Evolutionary conservation across 192 early-diverging fungal species (phyloP), one percentile per base, ranked within the genome.

Genomic region (Lobosporangium transversale): DNA sequence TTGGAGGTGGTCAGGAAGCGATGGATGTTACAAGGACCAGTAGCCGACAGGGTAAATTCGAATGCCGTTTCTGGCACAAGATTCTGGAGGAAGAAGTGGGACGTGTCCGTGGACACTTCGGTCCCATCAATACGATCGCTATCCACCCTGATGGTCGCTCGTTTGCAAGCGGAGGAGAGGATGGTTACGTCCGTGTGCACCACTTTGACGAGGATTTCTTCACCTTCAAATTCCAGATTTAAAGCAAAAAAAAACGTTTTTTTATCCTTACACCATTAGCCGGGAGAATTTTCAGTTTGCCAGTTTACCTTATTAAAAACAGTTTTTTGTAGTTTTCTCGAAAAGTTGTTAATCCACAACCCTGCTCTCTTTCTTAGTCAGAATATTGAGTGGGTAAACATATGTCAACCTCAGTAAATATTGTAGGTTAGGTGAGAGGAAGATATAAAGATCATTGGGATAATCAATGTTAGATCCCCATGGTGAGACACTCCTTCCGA

Each of bases 1-100:
- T 95, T 40, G 98, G 98, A 58, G 98, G 98, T 88, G 98, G 98
- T 70, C 98, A 99, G 84, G 96, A 97, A 75, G 97, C 98, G 43
- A 98, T 97, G 94, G 83, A 89, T 68, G 98, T 99, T 53, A 98
- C 98, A 29, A 94, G 89, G 31, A 97, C 96, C 21, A 87, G 89
- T 36, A 88, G 89, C 57, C 88, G 92, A 75, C 89, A 92, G 79
- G 97, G 96, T 75, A 97, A 98, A 84, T 99, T 99, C 82, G 98
- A 99, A 83, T 91, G 88, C 68, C 84, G 94, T 50, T 98, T 99
- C 89, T 99, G 91, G 89, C 98, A 99, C 86, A 91, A 93, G 71
- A 89, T 96, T 61, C 91, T 98, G 59, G 93, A 97, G 69, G 95
- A 97, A 74, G 97, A 99, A 82, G 93, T 98, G 51, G 96, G 96